A percentile compares a stretch with the other conserved stretches of the same genome.
These are phyloP conservation scores for Austroboletus novae-zelandiae DNA, from an alignment of 1,284 basidiomycete genomes.

Conservation along the genomic window DNA sequence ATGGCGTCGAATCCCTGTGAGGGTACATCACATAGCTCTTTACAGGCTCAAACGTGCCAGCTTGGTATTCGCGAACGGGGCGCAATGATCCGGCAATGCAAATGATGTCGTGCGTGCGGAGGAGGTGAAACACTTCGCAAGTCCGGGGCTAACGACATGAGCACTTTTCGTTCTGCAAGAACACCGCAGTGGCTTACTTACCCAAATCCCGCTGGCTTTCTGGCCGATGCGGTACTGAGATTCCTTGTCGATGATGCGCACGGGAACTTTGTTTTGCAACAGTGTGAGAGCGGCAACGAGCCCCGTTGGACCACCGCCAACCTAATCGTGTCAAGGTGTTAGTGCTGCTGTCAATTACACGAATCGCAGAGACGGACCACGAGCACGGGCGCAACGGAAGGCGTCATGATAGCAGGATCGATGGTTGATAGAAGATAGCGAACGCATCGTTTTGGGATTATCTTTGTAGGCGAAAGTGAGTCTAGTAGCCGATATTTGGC, in stretches of 20 bases:
- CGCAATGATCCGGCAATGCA: not conserved
- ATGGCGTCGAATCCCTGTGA: conserved; percentile 21
- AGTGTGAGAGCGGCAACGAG: conserved; percentile 47
- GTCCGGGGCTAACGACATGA: conserved; percentile 27
- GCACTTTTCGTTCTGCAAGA: not conserved
- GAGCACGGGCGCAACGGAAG: conserved; percentile 16
- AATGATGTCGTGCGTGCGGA: conserved; percentile 21
- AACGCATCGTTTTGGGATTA: too few species aligned
- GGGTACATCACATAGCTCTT: conserved; percentile 9
- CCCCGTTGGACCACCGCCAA: conserved; percentile 50
- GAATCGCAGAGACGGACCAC: conserved; percentile 10
- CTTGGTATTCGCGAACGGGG: conserved; percentile 17
- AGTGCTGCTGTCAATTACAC: not conserved
- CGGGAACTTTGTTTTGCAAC: conserved; percentile 39
- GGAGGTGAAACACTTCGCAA: conserved; percentile 30
- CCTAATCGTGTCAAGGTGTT: conserved; percentile 24
- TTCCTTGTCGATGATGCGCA: conserved; percentile 38
- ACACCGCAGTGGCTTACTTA: conserved; percentile 19
- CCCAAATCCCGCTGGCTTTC: conserved; percentile 31
- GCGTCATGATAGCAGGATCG: conserved; percentile 8
- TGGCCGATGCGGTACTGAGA: conserved; percentile 18
- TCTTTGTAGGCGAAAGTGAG: too few species aligned
- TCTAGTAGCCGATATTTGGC: too few species aligned
- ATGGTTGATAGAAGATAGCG: too few species aligned
- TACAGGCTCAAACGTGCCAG: conserved; percentile 14